Evolutionary conservation across 257 asterid genomes (phyloP).

Genomic region (Forsythia viridissima): DNA sequence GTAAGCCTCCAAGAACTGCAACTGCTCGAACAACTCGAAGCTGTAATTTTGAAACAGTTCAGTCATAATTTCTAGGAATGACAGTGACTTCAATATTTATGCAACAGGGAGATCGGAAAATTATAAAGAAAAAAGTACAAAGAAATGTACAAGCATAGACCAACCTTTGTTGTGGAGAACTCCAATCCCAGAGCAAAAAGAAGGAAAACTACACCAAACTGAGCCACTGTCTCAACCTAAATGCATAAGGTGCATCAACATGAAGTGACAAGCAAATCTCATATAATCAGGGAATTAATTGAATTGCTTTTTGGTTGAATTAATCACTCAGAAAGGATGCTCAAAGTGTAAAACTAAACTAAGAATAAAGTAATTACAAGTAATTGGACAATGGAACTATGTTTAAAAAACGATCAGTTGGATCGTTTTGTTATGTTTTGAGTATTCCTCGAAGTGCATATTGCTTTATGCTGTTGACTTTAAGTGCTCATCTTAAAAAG

Average conservation of each 20-base stretch:
- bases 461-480: constrained; percentile 1
- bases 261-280: constrained; percentile 10
- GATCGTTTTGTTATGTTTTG: not conserved
- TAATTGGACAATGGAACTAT: constrained; percentile 4
- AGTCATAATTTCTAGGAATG: constrained; percentile 20
- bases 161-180: constrained; percentile 86
- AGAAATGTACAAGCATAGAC: constrained; percentile 13
- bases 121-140: not conserved
- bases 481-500: constrained; percentile 13
- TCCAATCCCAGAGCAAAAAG: constrained; percentile 97
- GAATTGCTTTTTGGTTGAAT: not conserved
- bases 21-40: constrained; percentile 97
- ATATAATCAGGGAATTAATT: not conserved
- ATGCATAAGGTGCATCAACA: constrained; percentile 28
- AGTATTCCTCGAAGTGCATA: not conserved
- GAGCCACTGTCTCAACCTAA: constrained; percentile 99
- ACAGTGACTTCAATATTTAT: constrained; percentile 12
- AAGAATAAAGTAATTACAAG: not conserved
- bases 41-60: constrained; percentile 41
- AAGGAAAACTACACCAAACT: constrained; percentile 97
- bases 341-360: not conserved
- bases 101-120: constrained; percentile 11
- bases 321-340: not conserved
- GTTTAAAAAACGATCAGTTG: constrained; percentile 10
- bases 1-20: constrained; percentile 94